Evolutionary conservation across 2,329 filamentous ascomycete species (phyloP), one percentile per base, ranked within the genome.

Genomic region (Fusarium sublunatum): DNA sequence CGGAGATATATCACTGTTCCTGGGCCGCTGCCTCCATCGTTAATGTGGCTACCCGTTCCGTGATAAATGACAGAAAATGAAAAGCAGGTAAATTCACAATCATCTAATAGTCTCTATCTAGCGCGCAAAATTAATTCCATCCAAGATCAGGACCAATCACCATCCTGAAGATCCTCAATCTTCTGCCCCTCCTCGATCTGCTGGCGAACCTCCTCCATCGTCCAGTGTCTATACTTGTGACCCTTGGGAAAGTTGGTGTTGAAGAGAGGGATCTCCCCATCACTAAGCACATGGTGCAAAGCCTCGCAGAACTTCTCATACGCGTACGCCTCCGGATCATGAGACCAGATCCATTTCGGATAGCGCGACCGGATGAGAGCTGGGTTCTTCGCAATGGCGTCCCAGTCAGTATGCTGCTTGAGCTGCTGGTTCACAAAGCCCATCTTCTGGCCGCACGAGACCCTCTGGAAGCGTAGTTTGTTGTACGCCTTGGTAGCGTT

Each of bases 221-320:
- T 64, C 61, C 61, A 64, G 8, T 64, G 51, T 1, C 61, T 47
- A 39, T 64, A 64, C 31, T 46, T 60, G 22, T 64, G 61, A 3
- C 61, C 61, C n/a, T 41, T 55, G 0, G 61, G 61, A 6, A 56
- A 64, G 5, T 64, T 64, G 2, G 61, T 64, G 5, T 64, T 64
- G 3, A 47, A 31, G 15, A 64, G 15, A 9, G 60, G 61, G n/a
- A 64, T 42, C 24, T 43, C 35, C 0, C 61, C 61, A 10, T 64
- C 38, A n/a, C 61, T 64, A 0, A 51, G 2, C 4, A 64, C 61
- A 41, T 64, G 61, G 8, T 64, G 29, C 22, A 64, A 2, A 6
- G 60, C 61, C 55, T 64, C 61, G 3, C 49, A 53, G n/a, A 64
- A 64, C 31, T 64, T 64, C 31, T 64, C 61, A 34, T 64, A 64